Evolutionary conservation across 305 asterid species (phyloP).

Genomic region (Fraxinus paxiana): DNA sequence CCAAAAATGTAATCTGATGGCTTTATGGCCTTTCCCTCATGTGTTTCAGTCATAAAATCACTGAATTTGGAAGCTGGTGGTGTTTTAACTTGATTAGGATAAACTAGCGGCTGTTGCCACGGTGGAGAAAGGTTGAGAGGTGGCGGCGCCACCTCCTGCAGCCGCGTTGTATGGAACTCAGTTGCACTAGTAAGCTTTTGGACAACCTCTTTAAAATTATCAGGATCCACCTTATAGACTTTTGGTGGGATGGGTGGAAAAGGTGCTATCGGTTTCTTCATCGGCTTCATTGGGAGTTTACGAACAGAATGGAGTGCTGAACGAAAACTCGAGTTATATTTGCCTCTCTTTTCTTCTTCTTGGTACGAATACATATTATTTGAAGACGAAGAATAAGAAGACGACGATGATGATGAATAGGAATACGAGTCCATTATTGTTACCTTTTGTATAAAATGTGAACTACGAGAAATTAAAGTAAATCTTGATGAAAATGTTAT

Average conservation of each 20-base stretch:
- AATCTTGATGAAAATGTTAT: background rate
- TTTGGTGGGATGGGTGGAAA: constrained; percentile 30
- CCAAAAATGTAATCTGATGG: constrained; percentile 25
- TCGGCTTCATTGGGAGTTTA: constrained; percentile 26
- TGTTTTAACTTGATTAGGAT: background rate
- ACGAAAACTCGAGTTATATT: constrained; percentile 17
- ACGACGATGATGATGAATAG: constrained; percentile 10
- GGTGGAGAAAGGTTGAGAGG: constrained; percentile 20
- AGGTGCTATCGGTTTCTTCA: constrained; percentile 34
- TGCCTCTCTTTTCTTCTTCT: background rate
- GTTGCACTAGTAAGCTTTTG: constrained; percentile 31
- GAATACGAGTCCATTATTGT: background rate
- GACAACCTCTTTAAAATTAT: constrained; percentile 32
- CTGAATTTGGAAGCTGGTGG: background rate
- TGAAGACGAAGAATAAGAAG: background rate
- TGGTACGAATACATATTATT: background rate
- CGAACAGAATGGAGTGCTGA: constrained; percentile 47
- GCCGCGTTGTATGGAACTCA: background rate
- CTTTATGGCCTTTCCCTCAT: constrained; percentile 17
- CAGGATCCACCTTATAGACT: constrained; percentile 28
- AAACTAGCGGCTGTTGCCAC: background rate
- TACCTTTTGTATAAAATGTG: background rate
- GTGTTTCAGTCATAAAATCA: background rate
- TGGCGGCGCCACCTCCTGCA: background rate
- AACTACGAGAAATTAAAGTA: background rate